Conservation (phyloP, 345 rosid species). For the Physaria fendleri region DNA sequence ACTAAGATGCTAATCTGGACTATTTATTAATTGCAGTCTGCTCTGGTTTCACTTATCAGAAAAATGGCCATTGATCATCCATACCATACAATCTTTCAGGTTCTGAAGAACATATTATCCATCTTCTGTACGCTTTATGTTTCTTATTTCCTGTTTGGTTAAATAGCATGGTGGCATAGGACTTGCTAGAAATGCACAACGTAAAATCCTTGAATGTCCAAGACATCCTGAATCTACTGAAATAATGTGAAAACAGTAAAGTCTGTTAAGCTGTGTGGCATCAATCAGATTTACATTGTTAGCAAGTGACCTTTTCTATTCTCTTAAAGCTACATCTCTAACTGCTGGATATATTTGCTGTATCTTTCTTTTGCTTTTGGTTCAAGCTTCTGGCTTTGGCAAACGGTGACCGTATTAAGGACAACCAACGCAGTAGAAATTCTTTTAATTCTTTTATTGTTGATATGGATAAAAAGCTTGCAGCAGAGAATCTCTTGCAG, state of each 20-base stretch:
- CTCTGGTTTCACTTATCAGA: slow-evolving; percentile 83
- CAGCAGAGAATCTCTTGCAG: slow-evolving; percentile 74
- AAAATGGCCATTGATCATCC: slow-evolving; percentile 99
- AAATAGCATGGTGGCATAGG: slow-evolving; percentile 12
- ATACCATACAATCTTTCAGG: slow-evolving; percentile 92
- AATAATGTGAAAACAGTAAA: slow-evolving; percentile 4
- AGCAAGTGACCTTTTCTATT: not conserved
- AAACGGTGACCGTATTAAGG: slow-evolving; percentile 95
- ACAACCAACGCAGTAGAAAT: slow-evolving; percentile 84
- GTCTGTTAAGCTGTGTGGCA: slow-evolving; percentile 5
- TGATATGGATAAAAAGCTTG: slow-evolving; percentile 81
- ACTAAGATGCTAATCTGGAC: slow-evolving; percentile 21
- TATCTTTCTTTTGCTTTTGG: slow-evolving; percentile 15
- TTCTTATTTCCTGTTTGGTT: not conserved
- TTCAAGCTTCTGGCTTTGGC: slow-evolving; percentile 86
- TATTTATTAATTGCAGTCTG: slow-evolving; percentile 54
- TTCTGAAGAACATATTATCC: slow-evolving; percentile 20
- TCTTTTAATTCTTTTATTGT: slow-evolving; percentile 88
- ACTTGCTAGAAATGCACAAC: slow-evolving; percentile 10
- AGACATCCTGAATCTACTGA: slow-evolving; percentile 10
- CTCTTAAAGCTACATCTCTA: not conserved
- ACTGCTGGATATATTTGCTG: slow-evolving; percentile 4
- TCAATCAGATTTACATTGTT: not conserved
- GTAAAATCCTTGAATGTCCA: not conserved
- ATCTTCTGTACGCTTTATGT: not conserved